These are phyloP conservation scores for Elaeagnus macrophylla DNA, from an alignment of 306 rosid genomes.

Conservation along the genomic window DNA sequence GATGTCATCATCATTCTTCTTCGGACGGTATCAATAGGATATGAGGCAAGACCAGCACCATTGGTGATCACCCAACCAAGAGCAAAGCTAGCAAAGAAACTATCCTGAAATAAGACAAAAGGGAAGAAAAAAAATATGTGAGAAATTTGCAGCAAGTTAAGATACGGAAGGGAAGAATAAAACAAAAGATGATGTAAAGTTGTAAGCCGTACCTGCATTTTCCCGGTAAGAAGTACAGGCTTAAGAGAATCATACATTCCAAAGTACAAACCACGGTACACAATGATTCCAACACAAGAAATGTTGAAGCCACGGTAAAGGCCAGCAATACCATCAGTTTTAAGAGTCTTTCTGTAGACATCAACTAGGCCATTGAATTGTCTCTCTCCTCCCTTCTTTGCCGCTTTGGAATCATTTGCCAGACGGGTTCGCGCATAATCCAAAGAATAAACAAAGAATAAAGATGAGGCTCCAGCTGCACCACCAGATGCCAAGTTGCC, in stretches of 20 bases:
- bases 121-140: too few species aligned
- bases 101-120: slow-evolving; percentile 40
- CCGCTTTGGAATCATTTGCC: slow-evolving; percentile 57
- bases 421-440: slow-evolving; percentile 81
- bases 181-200: not conserved
- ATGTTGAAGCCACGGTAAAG: slow-evolving; percentile 81
- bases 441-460: slow-evolving; percentile 61
- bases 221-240: slow-evolving; percentile 57
- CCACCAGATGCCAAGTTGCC: slow-evolving; percentile 78
- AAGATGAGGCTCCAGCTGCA: slow-evolving; percentile 71
- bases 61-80: slow-evolving; percentile 70
- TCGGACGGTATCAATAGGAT: slow-evolving; percentile 72
- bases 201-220: slow-evolving; percentile 34
- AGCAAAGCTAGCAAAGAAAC: slow-evolving; percentile 75
- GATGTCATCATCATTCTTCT: slow-evolving; percentile 97
- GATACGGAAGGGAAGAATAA: not conserved
- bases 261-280: slow-evolving; percentile 74
- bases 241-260: slow-evolving; percentile 81
- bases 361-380: slow-evolving; percentile 73
- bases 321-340: slow-evolving; percentile 65
- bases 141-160: too few species aligned
- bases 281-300: slow-evolving; percentile 62
- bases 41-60: slow-evolving; percentile 61
- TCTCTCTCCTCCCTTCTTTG: slow-evolving; percentile 61
- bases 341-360: slow-evolving; percentile 65